Percentiles rank a stretch among this genome's conserved stretches.
These are phyloP conservation scores for Trichophyton mentagrophytes DNA, from an alignment of 2,329 filamentous ascomycete species.

Conservation along the genomic window DNA sequence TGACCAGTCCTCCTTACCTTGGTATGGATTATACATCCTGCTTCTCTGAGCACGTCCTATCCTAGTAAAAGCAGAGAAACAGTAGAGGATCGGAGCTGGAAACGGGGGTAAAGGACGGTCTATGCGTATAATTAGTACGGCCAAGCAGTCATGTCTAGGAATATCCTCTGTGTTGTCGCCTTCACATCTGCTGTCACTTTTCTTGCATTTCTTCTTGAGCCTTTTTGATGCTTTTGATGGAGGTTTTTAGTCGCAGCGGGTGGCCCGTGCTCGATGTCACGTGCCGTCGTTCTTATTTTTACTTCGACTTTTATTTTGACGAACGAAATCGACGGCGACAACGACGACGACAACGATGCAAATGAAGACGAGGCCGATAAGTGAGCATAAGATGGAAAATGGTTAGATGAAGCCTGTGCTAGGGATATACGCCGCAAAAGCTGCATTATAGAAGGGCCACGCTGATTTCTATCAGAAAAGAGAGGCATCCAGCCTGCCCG, in stretches of 20 bases:
- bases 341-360: too few species aligned
- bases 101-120: background rate
- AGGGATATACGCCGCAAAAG: too few species aligned
- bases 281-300: background rate
- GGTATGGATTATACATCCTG: conserved; percentile 35
- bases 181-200: background rate
- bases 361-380: too few species aligned
- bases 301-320: too few species aligned
- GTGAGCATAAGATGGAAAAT: too few species aligned
- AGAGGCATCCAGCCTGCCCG: too few species aligned
- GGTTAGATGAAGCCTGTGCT: too few species aligned
- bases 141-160: background rate
- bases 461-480: too few species aligned
- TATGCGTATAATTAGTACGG: background rate
- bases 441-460: too few species aligned
- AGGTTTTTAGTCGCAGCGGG: background rate
- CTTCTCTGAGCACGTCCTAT: background rate
- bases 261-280: background rate
- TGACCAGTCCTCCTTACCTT: conserved; percentile 20
- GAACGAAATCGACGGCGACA: too few species aligned
- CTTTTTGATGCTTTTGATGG: background rate
- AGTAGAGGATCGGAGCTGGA: background rate
- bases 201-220: background rate
- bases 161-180: background rate
- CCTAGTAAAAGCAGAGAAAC: background rate